Evolutionary conservation across 768 basidiomycete genomes (phyloP).

Genomic region (Russula lepida): DNA sequence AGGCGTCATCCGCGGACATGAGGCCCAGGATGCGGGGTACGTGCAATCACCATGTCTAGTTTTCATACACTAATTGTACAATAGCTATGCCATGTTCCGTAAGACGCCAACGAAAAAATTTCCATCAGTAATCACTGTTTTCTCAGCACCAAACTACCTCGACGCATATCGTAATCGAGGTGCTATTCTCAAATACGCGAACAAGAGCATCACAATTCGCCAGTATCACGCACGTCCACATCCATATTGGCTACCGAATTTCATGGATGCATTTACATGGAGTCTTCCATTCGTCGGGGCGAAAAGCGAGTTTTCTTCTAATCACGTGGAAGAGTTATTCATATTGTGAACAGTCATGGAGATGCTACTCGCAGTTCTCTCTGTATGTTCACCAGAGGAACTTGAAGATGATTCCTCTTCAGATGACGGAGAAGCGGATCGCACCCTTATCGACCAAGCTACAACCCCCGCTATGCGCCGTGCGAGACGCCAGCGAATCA

Average conservation of each 20-base stretch:
- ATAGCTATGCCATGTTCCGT: slow-evolving; percentile 86
- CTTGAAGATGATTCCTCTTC: slow-evolving; percentile 56
- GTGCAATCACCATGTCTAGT: slow-evolving; percentile 20
- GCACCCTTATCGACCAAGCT: slow-evolving; percentile 4
- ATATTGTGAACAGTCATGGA: slow-evolving; percentile 63
- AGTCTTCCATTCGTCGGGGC: slow-evolving; percentile 96
- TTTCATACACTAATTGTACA: background rate
- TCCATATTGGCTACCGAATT: slow-evolving; percentile 96
- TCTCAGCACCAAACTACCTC: slow-evolving; percentile 94
- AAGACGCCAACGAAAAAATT: slow-evolving; percentile 94
- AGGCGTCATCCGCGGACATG: slow-evolving; percentile 93
- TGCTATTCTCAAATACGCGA: slow-evolving; percentile 93
- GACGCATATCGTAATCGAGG: slow-evolving; percentile 96
- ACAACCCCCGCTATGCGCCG: slow-evolving; percentile 4
- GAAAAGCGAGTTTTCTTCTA: slow-evolving; percentile 61
- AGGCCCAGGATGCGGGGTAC: slow-evolving; percentile 93
- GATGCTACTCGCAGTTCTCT: slow-evolving; percentile 94
- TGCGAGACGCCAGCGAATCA: slow-evolving; percentile 69
- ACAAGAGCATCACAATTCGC: slow-evolving; percentile 92
- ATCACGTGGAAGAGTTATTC: background rate
- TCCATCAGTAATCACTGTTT: slow-evolving; percentile 95
- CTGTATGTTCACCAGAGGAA: slow-evolving; percentile 94
- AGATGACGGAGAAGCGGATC: slow-evolving; percentile 39
- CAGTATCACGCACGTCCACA: slow-evolving; percentile 41
- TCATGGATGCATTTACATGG: slow-evolving; percentile 99